Conservation (phyloP, 345 rosid species). For the Melaleuca quinquenervia region DNA sequence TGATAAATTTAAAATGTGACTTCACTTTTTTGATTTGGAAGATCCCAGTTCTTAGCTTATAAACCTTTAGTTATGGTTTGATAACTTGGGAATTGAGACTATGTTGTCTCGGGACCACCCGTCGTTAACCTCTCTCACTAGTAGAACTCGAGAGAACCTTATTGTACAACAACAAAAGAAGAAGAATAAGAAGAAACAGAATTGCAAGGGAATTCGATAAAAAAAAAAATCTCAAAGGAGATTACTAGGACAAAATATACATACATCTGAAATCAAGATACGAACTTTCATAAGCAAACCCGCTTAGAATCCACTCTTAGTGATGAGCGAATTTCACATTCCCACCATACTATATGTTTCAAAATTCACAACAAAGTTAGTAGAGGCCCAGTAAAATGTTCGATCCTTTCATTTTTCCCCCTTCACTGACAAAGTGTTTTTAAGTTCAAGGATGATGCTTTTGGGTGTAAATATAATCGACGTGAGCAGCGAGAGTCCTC, state of each 20-base stretch:
- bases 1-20: too few relatives aligned
- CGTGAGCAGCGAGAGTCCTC: slow-evolving; percentile 46
- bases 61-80: neutral
- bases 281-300: neutral
- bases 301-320: neutral
- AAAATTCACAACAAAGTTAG: neutral
- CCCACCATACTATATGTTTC: neutral
- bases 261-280: neutral
- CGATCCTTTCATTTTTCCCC: neutral
- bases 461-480: slow-evolving; percentile 46
- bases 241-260: neutral
- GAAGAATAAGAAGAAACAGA: neutral
- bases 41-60: neutral
- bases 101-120: neutral
- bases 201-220: neutral
- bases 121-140: neutral
- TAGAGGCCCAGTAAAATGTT: neutral
- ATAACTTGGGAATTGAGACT: neutral
- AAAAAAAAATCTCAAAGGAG: neutral
- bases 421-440: neutral
- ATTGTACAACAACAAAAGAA: neutral
- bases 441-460: slow-evolving; percentile 12
- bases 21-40: neutral
- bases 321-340: neutral
- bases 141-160: neutral